Conservation (phyloP, 1,139 yeast genomes). For the Protomyces macrosporus region DNA sequence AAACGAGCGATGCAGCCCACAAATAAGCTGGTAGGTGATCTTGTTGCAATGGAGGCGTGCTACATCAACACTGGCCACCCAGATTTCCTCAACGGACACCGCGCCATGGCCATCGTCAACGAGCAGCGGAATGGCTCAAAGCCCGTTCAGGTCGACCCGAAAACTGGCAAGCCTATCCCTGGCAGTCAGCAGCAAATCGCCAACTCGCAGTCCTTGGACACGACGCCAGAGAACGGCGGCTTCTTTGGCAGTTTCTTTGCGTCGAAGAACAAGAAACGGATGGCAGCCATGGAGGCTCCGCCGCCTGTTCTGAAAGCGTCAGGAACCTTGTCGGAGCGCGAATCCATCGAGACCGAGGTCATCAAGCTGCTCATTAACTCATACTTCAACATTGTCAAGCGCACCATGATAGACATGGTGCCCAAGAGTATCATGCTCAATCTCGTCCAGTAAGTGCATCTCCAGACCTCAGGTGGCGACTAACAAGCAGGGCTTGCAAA, state of each 20-base stretch:
- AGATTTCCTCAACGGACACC: slow-evolving; percentile 87
- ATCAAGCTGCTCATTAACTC: slow-evolving; percentile 86
- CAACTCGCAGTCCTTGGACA: slow-evolving; percentile 24
- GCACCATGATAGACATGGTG: slow-evolving; percentile 86
- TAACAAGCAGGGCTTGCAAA: slow-evolving; percentile 47
- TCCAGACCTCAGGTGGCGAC: neutral
- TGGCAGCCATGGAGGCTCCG: slow-evolving; percentile 89
- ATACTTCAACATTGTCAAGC: slow-evolving; percentile 84
- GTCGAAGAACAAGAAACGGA: slow-evolving; percentile 85
- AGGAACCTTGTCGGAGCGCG: slow-evolving; percentile 92
- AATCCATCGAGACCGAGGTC: slow-evolving; percentile 93
- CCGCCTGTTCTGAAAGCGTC: slow-evolving; percentile 93
- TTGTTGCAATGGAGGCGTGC: slow-evolving; percentile 80
- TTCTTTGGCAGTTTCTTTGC: slow-evolving; percentile 95
- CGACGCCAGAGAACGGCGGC: slow-evolving; percentile 46
- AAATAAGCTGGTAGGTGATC: slow-evolving; percentile 72
- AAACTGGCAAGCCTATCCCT: slow-evolving; percentile 64
- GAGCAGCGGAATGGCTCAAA: slow-evolving; percentile 82
- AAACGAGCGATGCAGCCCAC: slow-evolving; percentile 81
- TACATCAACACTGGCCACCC: slow-evolving; percentile 98
- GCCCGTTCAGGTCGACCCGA: slow-evolving; percentile 81
- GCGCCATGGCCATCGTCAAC: slow-evolving; percentile 90
- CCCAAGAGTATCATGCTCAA: slow-evolving; percentile 95
- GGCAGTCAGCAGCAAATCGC: slow-evolving; percentile 31
- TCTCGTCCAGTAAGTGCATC: slow-evolving; percentile 47